Evolutionary conservation across 768 basidiomycete genomes (phyloP), one percentile per base, ranked within the genome.

Genomic region (Astraeus odoratus): DNA sequence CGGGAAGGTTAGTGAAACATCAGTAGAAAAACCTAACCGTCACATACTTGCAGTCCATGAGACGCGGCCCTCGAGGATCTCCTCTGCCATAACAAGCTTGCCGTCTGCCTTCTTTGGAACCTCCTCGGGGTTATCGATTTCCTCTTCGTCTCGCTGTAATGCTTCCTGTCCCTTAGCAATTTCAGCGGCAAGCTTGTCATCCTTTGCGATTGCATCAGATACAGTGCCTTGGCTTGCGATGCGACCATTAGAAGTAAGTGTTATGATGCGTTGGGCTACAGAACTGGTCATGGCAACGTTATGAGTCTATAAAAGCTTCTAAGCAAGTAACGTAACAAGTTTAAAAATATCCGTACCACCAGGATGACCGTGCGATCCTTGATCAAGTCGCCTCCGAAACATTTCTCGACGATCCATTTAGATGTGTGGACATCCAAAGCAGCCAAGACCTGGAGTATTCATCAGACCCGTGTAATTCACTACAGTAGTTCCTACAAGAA

Each of bases 81-180:
- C 83, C 56, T 86, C 83, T 0, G 73, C 74, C 6, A 80, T 61
- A 37, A 83, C 73, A n/a, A 85, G 67, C 54, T 82, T 81, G 2
- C 80, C 80, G 37, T 71, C 70, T 10, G 46, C 39, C 37, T 57
- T 55, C 7, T 46, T 38, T 2, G 38, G 43, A 5, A 49, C 51
- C 20, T 49, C 42, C 23, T 54, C 57, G 26, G 53, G 54, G 2
- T 38, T 44, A 29, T 58, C 29, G 18, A 51, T 50, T 45, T 67
- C 50, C 22, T 40, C 43, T n/a, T 51, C n/a, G n/a, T n/a, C 46
- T 20, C 22, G 24, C 9, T 46, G 42, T n/a, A 49, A 30, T 3
- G 33, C 16, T 39, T 53, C 46, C 22, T 50, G 46, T 18, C 58
- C 54, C 18, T 54, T 45, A 3, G 42, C 39, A 15, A 49, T 26